Evolutionary conservation across 805 yeast species (phyloP), one percentile per base, ranked within the genome.

Genomic region (Saccharomycopsis sp.): DNA sequence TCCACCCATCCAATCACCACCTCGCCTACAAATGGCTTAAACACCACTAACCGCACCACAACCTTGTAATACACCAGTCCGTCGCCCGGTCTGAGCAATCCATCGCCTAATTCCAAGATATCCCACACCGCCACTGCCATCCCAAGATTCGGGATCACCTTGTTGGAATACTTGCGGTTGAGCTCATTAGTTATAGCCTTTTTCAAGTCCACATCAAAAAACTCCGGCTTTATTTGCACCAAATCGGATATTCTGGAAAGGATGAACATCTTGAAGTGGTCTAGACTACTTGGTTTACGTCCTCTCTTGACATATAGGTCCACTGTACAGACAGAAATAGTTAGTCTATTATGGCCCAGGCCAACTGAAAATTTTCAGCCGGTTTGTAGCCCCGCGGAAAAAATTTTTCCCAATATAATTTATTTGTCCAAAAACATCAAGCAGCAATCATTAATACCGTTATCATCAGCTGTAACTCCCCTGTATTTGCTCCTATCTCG

Each of bases 11-110:
- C 99, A 0, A 91, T 85, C 24, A 94, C 70, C 5, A 93, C 82
- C 69, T 94, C 99, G 8, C 99, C 99, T 1, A 89, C 85, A 71
- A 93, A 93, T 0, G 99, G 99, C 64, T 92, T 87, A 79, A 94
- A 94, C 1, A 93, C 85, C 8, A 92, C 75, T 53, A 87, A 77
- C 55, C 97, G 74, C 68, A 91, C 89, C 57, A 76, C 79, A 19
- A 86, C 88, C 63, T 85, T 87, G 47, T 89, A 84, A 66, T 78
- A 92, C 2, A 90, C 79, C 1, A 92, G 90, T 7, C 99, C 98
- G 72, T 94, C 98, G 7, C 99, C 98, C 1, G 97, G 97, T 66
- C 84, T 87, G 60, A 94, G 76, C 63, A 89, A 77, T 2, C 98
- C 99, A 65, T 94, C 98, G 54, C 88, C 89, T 24, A 87, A 84